phyloP scores from a whole-genome alignment of 2,329 filamentous ascomycete species.

The Cordyceps pruinosa region DNA sequence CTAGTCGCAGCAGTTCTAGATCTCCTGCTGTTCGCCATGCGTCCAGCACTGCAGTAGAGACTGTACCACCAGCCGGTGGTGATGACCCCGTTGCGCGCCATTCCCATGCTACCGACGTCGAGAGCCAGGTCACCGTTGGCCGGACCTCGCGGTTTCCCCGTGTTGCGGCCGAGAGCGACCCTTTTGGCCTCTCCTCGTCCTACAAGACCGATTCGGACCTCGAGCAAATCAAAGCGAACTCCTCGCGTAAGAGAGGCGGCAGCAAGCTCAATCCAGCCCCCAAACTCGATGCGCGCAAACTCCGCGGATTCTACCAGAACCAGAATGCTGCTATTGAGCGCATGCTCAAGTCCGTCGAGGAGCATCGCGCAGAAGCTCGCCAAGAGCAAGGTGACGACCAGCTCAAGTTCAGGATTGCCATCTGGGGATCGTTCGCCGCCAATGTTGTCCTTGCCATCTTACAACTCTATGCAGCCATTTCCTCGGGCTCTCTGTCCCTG shows the following conservation, averaged over 20 bases:
- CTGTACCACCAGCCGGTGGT: constrained; percentile 25
- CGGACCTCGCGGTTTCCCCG: constrained; percentile 43
- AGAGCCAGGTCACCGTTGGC: constrained; percentile 37
- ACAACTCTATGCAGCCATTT: constrained; percentile 82
- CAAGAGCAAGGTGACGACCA: constrained; percentile 77
- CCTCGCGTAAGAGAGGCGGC: constrained; percentile 63
- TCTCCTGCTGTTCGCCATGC: constrained; percentile 26
- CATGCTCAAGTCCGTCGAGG: constrained; percentile 85
- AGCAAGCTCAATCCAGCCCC: constrained; percentile 19
- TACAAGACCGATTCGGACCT: constrained; percentile 76
- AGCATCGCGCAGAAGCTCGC: constrained; percentile 75
- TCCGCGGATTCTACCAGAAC: constrained; percentile 77
- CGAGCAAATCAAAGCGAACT: constrained; percentile 71
- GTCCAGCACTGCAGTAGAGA: constrained; percentile 41
- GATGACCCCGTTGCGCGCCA: constrained; percentile 38
- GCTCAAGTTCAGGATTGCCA: constrained; percentile 62
- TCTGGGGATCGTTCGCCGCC: constrained; percentile 65
- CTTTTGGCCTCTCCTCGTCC: constrained; percentile 68
- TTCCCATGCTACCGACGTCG: constrained; percentile 37
- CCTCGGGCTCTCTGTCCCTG: constrained; percentile 84
- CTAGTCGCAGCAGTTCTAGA: constrained; percentile 23
- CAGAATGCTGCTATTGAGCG: constrained; percentile 94
- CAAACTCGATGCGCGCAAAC: constrained; percentile 39
- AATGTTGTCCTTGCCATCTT: constrained; percentile 73
- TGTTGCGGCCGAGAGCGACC: constrained; percentile 63